A percentile compares a stretch with the other conserved stretches of the same genome.
Conservation (phyloP, 2,329 filamentous ascomycete species). For the Hypoxylon sp. region DNA sequence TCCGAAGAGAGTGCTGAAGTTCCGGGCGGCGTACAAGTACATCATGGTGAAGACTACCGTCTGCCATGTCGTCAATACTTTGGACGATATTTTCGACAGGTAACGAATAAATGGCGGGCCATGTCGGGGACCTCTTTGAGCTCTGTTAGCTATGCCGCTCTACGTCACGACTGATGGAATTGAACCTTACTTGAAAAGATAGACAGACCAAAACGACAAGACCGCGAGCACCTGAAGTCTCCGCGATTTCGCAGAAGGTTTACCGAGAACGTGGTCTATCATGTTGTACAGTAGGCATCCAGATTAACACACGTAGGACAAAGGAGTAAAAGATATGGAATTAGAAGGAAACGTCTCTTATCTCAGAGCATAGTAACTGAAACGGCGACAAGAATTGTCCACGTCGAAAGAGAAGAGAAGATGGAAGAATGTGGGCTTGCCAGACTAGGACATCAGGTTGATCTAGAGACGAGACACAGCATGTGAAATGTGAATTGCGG, state of each 20-base stretch:
- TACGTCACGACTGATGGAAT: neutral
- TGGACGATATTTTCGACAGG: slow-evolving; percentile 75
- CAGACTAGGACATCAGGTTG: slow-evolving; percentile 2
- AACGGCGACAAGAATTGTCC: neutral
- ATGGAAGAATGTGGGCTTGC: neutral
- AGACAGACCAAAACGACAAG: slow-evolving; percentile 88
- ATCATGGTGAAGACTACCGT: slow-evolving; percentile 86
- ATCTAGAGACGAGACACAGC: slow-evolving; percentile 12
- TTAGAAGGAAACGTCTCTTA: neutral
- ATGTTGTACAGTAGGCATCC: slow-evolving; percentile 47
- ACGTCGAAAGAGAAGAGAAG: neutral
- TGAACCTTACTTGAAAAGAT: slow-evolving; percentile 72
- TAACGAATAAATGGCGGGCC: slow-evolving; percentile 79
- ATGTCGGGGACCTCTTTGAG: slow-evolving; percentile 82
- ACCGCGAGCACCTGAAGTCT: slow-evolving; percentile 93
- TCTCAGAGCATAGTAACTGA: slow-evolving; percentile 9
- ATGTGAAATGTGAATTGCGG: slow-evolving; percentile 34
- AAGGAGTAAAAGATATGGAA: neutral
- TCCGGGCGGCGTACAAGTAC: slow-evolving; percentile 88
- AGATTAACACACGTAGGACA: slow-evolving; percentile 9
- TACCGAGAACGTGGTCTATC: slow-evolving; percentile 90
- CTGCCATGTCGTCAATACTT: slow-evolving; percentile 85
- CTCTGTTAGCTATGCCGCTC: slow-evolving; percentile 26
- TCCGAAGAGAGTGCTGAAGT: slow-evolving; percentile 91
- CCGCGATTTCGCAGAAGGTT: slow-evolving; percentile 88